Conservation (phyloP, 2,329 filamentous ascomycete species). For the Diaporthe caulivora region DNA sequence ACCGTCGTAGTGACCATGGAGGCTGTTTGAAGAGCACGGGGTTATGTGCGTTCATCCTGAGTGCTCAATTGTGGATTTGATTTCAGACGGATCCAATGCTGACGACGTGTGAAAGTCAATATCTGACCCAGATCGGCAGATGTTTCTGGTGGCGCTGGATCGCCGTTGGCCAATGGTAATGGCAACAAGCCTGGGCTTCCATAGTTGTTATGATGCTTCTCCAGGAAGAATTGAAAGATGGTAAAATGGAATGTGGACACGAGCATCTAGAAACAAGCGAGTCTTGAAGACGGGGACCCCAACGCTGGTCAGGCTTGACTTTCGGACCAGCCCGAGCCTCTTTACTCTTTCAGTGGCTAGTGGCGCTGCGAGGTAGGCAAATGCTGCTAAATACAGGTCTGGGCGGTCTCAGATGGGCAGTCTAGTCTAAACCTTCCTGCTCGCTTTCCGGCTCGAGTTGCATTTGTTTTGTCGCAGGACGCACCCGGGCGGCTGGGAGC, state of each 20-base stretch:
- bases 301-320: neutral
- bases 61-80: neutral
- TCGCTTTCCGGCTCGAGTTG: constrained; percentile 14
- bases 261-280: constrained; percentile 22
- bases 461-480: neutral
- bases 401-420: neutral
- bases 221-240: neutral
- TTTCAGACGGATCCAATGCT: constrained; percentile 1
- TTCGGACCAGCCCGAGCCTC: constrained; percentile 21
- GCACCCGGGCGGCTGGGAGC: constrained; percentile 7
- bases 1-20: neutral
- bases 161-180: constrained; percentile 10
- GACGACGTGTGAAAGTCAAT: neutral
- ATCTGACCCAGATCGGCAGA: neutral
- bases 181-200: neutral
- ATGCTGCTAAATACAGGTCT: neutral
- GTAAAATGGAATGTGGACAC: constrained; percentile 5
- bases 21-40: neutral
- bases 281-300: neutral
- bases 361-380: neutral
- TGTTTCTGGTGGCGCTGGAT: neutral
- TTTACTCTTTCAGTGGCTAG: neutral
- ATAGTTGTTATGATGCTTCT: neutral
- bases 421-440: constrained; percentile 19
- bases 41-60: constrained; percentile 14